A percentile compares a stretch with the other conserved stretches of the same genome.
These are phyloP conservation scores for Massarina eburnea DNA, from an alignment of 2,329 filamentous ascomycete species.

Conservation along the genomic window DNA sequence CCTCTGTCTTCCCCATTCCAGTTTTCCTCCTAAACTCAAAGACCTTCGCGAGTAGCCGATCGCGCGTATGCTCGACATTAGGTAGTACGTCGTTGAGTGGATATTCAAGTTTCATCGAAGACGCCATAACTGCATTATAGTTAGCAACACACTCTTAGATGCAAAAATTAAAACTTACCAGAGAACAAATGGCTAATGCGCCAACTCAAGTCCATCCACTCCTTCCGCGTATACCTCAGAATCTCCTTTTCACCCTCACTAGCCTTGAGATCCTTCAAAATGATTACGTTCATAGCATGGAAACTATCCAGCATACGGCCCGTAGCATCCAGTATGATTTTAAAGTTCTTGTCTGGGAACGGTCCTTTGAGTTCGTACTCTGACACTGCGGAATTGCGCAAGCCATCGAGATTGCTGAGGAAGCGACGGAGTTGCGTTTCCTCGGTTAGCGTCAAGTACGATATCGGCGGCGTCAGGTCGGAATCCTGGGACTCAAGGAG, in stretches of 20 bases:
- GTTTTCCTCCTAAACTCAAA: conserved; percentile 79
- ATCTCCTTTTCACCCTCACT: conserved; percentile 81
- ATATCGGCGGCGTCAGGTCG: conserved; percentile 26
- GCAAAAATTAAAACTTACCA: conserved; percentile 44
- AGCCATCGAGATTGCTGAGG: conserved; percentile 68
- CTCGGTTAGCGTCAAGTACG: conserved; percentile 86
- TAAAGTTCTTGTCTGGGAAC: conserved; percentile 75
- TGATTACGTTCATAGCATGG: conserved; percentile 93
- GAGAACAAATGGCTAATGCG: conserved; percentile 85
- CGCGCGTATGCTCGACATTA: conserved; percentile 76
- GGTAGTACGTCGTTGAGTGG: conserved; percentile 88
- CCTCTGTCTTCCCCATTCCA: conserved; percentile 51
- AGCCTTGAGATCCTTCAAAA: conserved; percentile 74
- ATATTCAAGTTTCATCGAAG: conserved; percentile 91
- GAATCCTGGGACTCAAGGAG: conserved; percentile 51
- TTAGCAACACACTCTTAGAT: conserved; percentile 13
- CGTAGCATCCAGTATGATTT: conserved; percentile 75
- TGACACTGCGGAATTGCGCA: conserved; percentile 71
- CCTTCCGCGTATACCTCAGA: conserved; percentile 74
- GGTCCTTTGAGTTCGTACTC: conserved; percentile 89
- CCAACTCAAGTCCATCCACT: conserved; percentile 78
- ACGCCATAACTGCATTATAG: conserved; percentile 68
- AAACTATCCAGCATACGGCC: conserved; percentile 88
- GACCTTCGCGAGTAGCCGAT: conserved; percentile 81
- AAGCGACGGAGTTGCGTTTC: conserved; percentile 86